Conservation (phyloP, 768 basidiomycete species). For the Sarcodon aspratus region DNA sequence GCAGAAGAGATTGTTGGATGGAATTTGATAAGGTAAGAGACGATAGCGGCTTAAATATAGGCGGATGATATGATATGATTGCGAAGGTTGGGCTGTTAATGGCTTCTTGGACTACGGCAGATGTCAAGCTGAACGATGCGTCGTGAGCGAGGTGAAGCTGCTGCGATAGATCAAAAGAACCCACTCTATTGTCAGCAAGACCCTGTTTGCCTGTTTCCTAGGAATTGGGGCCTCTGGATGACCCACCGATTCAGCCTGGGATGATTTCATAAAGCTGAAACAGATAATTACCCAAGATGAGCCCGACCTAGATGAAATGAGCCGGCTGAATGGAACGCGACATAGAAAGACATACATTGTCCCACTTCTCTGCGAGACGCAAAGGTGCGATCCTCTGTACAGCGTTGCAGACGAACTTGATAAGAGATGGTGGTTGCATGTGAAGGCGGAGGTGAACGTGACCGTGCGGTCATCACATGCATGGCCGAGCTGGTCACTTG, state of each 20-base stretch:
- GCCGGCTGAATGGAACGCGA: conserved; percentile 8
- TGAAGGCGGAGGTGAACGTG: not conserved
- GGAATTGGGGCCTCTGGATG: conserved; percentile 22
- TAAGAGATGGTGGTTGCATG: conserved; percentile 14
- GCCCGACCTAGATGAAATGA: conserved; percentile 14
- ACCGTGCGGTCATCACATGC: not conserved
- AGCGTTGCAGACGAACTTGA: conserved; percentile 47
- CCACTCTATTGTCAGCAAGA: conserved; percentile 34
- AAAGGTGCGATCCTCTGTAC: conserved; percentile 86
- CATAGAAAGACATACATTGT: conserved; percentile 56
- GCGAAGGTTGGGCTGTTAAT: conserved; percentile 46
- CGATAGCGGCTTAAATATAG: conserved; percentile 67
- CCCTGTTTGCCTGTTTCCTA: conserved; percentile 16
- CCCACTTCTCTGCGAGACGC: conserved; percentile 82
- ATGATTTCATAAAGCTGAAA: not conserved
- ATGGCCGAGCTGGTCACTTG: too few relatives aligned
- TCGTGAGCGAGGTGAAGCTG: conserved; percentile 4
- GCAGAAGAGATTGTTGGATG: conserved; percentile 70
- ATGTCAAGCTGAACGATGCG: conserved; percentile 45
- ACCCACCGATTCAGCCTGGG: conserved; percentile 1
- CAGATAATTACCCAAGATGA: conserved; percentile 16
- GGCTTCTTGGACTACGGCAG: conserved; percentile 61
- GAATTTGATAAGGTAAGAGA: conserved; percentile 71
- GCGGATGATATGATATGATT: conserved; percentile 78
- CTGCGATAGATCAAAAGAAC: conserved; percentile 2